Conservation (phyloP, 495 filamentous ascomycete species). For the Annulohypoxylon maeteangense region DNA sequence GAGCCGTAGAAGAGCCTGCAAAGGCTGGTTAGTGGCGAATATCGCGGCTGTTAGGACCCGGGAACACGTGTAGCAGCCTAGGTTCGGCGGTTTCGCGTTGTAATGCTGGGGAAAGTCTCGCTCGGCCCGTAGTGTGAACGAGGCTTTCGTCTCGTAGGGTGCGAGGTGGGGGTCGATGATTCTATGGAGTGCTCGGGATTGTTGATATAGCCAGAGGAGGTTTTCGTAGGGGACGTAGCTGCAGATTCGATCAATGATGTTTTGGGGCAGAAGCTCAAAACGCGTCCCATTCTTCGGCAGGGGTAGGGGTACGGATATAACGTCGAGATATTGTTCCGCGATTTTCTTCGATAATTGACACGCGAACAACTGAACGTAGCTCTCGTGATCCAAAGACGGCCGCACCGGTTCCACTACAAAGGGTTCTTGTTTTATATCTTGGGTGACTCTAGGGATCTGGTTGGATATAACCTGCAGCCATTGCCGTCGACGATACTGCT, state of each 20-base stretch:
- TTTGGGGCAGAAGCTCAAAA: conserved; percentile 23
- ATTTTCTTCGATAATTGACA: conserved; percentile 21
- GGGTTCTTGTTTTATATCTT: neutral
- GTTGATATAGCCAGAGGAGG: conserved; percentile 27
- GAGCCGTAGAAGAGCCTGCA: conserved; percentile 21
- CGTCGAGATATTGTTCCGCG: conserved; percentile 11
- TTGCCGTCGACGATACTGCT: neutral
- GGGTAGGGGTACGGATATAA: conserved; percentile 2
- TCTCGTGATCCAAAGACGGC: neutral
- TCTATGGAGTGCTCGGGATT: conserved; percentile 2
- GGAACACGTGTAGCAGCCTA: conserved; percentile 43
- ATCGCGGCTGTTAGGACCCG: conserved; percentile 31
- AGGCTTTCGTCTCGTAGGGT: conserved; percentile 25
- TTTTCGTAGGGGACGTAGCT: conserved; percentile 30
- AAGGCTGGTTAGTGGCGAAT: conserved; percentile 40
- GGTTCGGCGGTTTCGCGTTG: conserved; percentile 13
- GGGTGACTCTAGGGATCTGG: neutral
- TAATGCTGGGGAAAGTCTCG: conserved; percentile 41
- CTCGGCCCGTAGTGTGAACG: conserved; percentile 41
- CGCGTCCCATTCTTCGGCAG: neutral
- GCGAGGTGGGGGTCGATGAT: conserved; percentile 31
- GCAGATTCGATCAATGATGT: conserved; percentile 29
- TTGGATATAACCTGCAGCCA: conserved; percentile 5
- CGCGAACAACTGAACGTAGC: conserved; percentile 4
- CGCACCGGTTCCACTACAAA: too few species aligned